A percentile compares a stretch with the other conserved stretches of the same genome.
These are phyloP conservation scores for Globisporangium solare DNA, from an alignment of 352 stramenopile species.

Conservation along the genomic window DNA sequence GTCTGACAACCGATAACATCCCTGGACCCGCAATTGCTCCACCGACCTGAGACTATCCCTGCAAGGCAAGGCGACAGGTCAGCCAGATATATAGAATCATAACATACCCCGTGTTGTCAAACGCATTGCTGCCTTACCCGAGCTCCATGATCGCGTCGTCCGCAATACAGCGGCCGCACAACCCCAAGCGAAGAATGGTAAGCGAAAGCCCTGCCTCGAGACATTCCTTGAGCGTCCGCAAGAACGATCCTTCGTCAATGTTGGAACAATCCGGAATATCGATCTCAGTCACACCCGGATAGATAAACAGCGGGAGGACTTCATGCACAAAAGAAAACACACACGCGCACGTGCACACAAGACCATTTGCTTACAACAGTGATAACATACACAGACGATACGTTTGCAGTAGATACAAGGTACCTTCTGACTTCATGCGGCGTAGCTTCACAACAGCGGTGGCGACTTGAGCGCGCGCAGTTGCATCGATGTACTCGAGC, in stretches of 20 bases:
- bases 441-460: conserved; percentile 49
- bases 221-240: conserved; percentile 50
- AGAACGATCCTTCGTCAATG: conserved; percentile 65
- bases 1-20: conserved; percentile 76
- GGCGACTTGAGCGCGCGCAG: conserved; percentile 55
- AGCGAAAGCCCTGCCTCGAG: conserved; percentile 37
- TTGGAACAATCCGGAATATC: conserved; percentile 80
- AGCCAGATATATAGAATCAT: conserved; percentile 3
- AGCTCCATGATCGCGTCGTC: conserved; percentile 72
- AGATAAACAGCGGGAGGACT: conserved; percentile 81
- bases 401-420: not conserved
- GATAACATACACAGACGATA: not conserved
- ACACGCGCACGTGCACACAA: not conserved
- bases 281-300: conserved; percentile 74
- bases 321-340: not conserved
- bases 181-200: conserved; percentile 52
- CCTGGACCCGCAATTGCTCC: conserved; percentile 63
- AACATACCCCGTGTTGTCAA: not conserved
- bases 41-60: conserved; percentile 56
- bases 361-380: not conserved
- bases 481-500: conserved; percentile 66
- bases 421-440: conserved; percentile 52
- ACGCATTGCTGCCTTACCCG: conserved; percentile 19
- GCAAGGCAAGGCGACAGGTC: not conserved
- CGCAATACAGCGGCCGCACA: conserved; percentile 72